A percentile compares a stretch with the other conserved stretches of the same genome.
Conservation (phyloP, 2,329 filamentous ascomycete genomes). For the Rachicladosporium sp. region DNA sequence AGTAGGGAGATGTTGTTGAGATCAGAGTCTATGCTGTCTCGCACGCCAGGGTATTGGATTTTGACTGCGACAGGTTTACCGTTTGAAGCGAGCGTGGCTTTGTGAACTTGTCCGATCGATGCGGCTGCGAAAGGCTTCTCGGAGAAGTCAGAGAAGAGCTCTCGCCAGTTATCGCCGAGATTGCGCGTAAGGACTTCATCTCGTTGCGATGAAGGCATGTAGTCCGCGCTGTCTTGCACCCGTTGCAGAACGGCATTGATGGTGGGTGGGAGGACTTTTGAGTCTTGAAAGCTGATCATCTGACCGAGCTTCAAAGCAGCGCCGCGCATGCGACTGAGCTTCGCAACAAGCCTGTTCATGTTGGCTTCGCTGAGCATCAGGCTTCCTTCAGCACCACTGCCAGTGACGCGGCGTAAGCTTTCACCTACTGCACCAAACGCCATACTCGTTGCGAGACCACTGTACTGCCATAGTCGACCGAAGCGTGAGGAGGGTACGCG, state of each 20-base stretch:
- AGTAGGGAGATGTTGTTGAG: constrained; percentile 86
- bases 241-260: constrained; percentile 85
- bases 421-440: constrained; percentile 83
- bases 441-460: constrained; percentile 88
- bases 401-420: constrained; percentile 65
- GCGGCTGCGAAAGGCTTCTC: constrained; percentile 89
- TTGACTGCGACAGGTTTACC: constrained; percentile 80
- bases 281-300: constrained; percentile 97
- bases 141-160: constrained; percentile 72
- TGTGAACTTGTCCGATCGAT: constrained; percentile 93
- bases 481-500: constrained; percentile 79
- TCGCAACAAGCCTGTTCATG: constrained; percentile 84
- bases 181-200: constrained; percentile 70
- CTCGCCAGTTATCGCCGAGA: constrained; percentile 72
- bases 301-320: constrained; percentile 95
- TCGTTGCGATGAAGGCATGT: constrained; percentile 91
- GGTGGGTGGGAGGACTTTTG: constrained; percentile 78
- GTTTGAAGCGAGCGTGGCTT: constrained; percentile 63
- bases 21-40: constrained; percentile 91
- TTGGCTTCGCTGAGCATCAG: constrained; percentile 80
- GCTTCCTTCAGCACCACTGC: constrained; percentile 56
- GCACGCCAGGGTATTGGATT: constrained; percentile 92
- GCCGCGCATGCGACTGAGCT: constrained; percentile 89
- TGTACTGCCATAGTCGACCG: constrained; percentile 86
- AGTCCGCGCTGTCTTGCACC: constrained; percentile 92